Conservation (phyloP, 2,329 filamentous ascomycete genomes). For the Nemania abortiva region DNA sequence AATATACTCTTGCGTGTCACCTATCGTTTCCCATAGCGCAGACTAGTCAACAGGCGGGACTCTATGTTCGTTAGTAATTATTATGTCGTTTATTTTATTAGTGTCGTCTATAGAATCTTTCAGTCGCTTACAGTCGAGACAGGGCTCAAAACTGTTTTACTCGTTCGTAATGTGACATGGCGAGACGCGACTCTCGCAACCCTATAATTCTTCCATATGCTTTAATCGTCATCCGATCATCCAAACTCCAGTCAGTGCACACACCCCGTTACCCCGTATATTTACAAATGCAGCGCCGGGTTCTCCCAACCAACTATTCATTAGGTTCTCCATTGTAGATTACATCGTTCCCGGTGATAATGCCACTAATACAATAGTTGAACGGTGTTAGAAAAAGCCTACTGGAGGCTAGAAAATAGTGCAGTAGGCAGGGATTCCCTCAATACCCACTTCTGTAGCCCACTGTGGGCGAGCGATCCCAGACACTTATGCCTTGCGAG, state of each 20-base stretch:
- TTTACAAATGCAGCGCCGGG: slow-evolving; percentile 44
- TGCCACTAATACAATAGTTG: slow-evolving; percentile 51
- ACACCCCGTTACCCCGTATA: slow-evolving; percentile 41
- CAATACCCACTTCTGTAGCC: slow-evolving; percentile 15
- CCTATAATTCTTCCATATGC: slow-evolving; percentile 40
- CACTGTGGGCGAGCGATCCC: slow-evolving; percentile 23
- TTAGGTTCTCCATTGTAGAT: slow-evolving; percentile 41
- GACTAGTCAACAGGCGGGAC: not conserved
- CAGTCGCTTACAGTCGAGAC: slow-evolving; percentile 21
- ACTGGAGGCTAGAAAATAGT: slow-evolving; percentile 30
- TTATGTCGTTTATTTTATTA: slow-evolving; percentile 38
- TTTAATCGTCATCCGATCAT: slow-evolving; percentile 45
- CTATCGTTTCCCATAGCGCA: not conserved
- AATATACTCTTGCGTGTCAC: not conserved
- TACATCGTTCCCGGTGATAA: slow-evolving; percentile 47
- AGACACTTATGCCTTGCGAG: slow-evolving; percentile 73
- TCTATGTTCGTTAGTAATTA: slow-evolving; percentile 20
- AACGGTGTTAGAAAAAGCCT: slow-evolving; percentile 36
- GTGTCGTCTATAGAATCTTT: slow-evolving; percentile 33
- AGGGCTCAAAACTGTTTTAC: slow-evolving; percentile 28
- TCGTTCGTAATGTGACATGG: slow-evolving; percentile 33
- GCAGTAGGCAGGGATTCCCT: slow-evolving; percentile 14
- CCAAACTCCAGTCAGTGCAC: slow-evolving; percentile 47
- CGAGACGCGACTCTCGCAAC: slow-evolving; percentile 28
- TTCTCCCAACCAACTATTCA: slow-evolving; percentile 36